Conservation (phyloP, 2,329 filamentous ascomycete genomes). For the Ceratocystis cacaofunesta region DNA sequence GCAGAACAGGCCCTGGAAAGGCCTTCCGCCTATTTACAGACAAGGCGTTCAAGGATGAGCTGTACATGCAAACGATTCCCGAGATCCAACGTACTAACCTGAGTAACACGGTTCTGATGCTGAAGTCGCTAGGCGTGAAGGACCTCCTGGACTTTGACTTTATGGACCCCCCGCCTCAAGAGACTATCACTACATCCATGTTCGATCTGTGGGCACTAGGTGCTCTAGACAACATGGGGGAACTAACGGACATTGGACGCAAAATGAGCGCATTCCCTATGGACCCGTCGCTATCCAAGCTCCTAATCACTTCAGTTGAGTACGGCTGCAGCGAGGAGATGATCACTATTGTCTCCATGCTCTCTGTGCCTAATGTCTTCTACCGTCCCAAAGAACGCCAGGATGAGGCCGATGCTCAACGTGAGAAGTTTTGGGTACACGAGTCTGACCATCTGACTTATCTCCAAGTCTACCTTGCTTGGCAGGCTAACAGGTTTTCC, state of each 20-base stretch:
- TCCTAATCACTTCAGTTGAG: slow-evolving; percentile 78
- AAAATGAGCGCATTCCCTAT: slow-evolving; percentile 98
- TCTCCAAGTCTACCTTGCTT: slow-evolving; percentile 88
- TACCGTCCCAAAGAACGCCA: slow-evolving; percentile 93
- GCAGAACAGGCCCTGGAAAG: slow-evolving; percentile 87
- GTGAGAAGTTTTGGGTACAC: slow-evolving; percentile 96
- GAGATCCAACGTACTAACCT: slow-evolving; percentile 96
- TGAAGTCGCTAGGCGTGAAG: slow-evolving; percentile 89
- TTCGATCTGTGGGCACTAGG: slow-evolving; percentile 96
- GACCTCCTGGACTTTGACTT: slow-evolving; percentile 95
- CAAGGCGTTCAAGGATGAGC: slow-evolving; percentile 83
- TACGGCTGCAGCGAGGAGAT: slow-evolving; percentile 95
- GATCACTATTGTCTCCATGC: slow-evolving; percentile 95
- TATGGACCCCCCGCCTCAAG: slow-evolving; percentile 96
- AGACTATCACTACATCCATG: slow-evolving; percentile 90
- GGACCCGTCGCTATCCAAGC: slow-evolving; percentile 89
- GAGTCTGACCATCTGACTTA: slow-evolving; percentile 95
- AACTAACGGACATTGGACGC: slow-evolving; percentile 70
- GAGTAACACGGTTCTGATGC: slow-evolving; percentile 80
- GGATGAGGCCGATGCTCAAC: slow-evolving; percentile 86
- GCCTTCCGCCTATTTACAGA: slow-evolving; percentile 91
- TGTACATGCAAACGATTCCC: slow-evolving; percentile 93
- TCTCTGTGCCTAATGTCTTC: slow-evolving; percentile 91
- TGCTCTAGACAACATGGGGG: slow-evolving; percentile 82
- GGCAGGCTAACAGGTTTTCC: slow-evolving; percentile 77